Base-by-base conservation (phyloP, 306 rosid genomes). In the Amphicarpaea edgeworthii region DNA sequence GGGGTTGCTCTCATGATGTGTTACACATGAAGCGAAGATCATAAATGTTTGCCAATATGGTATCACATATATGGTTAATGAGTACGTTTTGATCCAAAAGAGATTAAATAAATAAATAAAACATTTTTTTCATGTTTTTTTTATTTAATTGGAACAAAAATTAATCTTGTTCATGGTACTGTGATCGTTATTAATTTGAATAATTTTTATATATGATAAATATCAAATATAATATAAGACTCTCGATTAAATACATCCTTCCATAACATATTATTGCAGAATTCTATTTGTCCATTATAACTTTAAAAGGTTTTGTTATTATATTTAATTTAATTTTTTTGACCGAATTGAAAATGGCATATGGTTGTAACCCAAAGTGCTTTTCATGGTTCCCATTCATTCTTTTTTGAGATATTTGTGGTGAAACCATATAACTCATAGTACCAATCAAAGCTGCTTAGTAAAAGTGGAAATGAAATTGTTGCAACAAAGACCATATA, bases 41-140 rank as follows among this genome's bases (percentile, higher is more conserved):
- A 83, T 50, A 68, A 83, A 50, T 78, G 79, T 78, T 78, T 76
- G 74, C 58, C 71, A 58, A 58, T 21, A 51, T 67, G 76, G 73
- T 17, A 59, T 32, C 68, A 77, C 77, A 40, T 24, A 78, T 59
- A 71, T 20, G 76, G 45, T 78, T 73, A 50, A 74, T 78, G 68
- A 75, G 75, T 79, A 34, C 57, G 28, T 46, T 55, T 79, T 62
- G 59, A 70, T 69, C 58, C 61, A 34, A 45, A 74, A 37, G 53
- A 15, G 37, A 50, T 30, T 45, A 65, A 43, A 60, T 5, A 19
- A 64, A n/a, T n/a, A n/a, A 8, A n/a, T 40, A 65, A 67, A 67
- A 75, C 2, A 8, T 16, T 46, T 34, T 70, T 17, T 43, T 68
- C 15, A n/a, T n/a, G n/a, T n/a, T n/a, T n/a, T n/a, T n/a, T n/a